These are phyloP conservation scores for Plantago lanceolata DNA, from an alignment of 305 asterid genomes.

Conservation along the genomic window DNA sequence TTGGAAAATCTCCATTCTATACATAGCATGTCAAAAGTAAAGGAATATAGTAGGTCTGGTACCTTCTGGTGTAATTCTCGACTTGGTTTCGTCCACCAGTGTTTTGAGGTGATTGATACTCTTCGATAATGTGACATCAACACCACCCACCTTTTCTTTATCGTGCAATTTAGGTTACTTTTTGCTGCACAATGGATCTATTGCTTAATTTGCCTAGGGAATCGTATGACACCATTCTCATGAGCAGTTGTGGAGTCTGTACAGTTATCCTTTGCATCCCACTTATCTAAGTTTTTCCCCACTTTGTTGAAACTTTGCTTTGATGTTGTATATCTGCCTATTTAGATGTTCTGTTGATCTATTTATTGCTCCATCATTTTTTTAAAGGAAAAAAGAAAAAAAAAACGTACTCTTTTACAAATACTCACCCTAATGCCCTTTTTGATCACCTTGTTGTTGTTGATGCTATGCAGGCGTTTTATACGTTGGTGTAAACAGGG, in stretches of 20 bases:
- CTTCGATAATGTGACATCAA: background rate
- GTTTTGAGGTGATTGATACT: background rate
- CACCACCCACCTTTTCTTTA: no score
- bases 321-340: background rate
- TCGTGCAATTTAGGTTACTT: background rate
- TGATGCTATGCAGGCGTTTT: conserved; percentile 71
- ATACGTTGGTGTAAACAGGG: conserved; percentile 97
- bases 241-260: background rate
- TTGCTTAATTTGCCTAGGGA: background rate
- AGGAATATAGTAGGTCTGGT: background rate
- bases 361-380: background rate
- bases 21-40: no score
- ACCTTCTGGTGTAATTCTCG: no score
- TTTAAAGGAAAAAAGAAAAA: no score
- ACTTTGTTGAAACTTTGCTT: background rate
- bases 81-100: no score
- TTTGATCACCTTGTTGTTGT: conserved; percentile 16
- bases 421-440: conserved; percentile 3
- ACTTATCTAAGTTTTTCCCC: background rate
- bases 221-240: background rate
- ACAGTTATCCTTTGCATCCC: background rate
- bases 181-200: background rate
- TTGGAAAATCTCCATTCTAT: background rate
- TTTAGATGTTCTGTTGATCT: background rate
- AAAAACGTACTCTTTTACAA: background rate